phyloP scores from a whole-genome alignment of 2,329 filamentous ascomycete species.

The Neonectria neomacrospora region DNA sequence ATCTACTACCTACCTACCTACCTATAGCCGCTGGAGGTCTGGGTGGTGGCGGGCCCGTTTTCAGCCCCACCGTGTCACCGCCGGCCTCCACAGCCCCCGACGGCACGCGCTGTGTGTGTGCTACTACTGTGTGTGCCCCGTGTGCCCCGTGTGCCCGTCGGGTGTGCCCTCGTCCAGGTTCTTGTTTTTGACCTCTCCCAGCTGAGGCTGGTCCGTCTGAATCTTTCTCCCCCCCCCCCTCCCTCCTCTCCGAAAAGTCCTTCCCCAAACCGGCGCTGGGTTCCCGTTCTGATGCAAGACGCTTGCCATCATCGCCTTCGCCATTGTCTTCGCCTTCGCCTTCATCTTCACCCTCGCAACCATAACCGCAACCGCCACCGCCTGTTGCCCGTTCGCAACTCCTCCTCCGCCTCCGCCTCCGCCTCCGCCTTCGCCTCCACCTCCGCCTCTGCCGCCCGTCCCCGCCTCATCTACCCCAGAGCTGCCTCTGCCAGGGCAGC shows the following conservation, averaged over 20 bases:
- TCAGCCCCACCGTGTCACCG: conserved; percentile 38
- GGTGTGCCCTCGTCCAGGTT: conserved; percentile 26
- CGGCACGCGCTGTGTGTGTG: background rate
- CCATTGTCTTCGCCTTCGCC: conserved; percentile 7
- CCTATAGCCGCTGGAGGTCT: too few species aligned
- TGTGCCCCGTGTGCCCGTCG: conserved; percentile 7
- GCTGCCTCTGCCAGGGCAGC: conserved; percentile 74
- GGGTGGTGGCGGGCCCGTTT: conserved; percentile 18
- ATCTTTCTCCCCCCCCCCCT: background rate
- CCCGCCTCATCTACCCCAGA: conserved; percentile 51
- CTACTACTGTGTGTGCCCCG: background rate
- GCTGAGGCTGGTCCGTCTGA: conserved; percentile 21
- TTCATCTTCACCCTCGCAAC: too few species aligned
- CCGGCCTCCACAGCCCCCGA: conserved; percentile 39
- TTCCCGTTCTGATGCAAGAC: conserved; percentile 29
- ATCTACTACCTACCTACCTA: too few species aligned
- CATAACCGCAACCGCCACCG: conserved; percentile 4
- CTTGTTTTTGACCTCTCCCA: conserved; percentile 12
- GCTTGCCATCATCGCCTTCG: conserved; percentile 28
- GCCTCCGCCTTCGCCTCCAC: conserved; percentile 11
- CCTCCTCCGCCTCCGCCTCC: conserved; percentile 17
- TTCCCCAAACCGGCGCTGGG: conserved; percentile 13
- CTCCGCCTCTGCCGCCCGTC: conserved; percentile 23
- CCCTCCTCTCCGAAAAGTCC: conserved; percentile 7
- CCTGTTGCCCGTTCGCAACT: conserved; percentile 10